Evolutionary conservation across 179 eudicot species (phyloP), one percentile per base, ranked within the genome.

Genomic region (Amaranthus tricolor): DNA sequence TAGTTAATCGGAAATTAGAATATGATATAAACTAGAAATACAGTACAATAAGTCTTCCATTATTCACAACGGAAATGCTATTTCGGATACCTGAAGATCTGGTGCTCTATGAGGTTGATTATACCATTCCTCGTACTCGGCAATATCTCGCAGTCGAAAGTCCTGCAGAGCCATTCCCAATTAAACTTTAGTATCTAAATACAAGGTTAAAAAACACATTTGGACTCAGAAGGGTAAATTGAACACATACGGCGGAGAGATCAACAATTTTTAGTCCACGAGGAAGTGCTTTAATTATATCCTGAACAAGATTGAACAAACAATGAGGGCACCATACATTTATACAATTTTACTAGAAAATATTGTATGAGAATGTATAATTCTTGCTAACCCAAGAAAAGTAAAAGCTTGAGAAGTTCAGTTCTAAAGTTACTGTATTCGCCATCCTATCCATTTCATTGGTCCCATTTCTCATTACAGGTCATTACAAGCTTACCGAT

Each of bases 61-160:
- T 54, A 49, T 43, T 2, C 44, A 72, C 54, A 60, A 47, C 13
- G 62, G 24, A 67, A 70, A 57, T 55, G 24, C 5, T 31, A 31
- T 31, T 31, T 31, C 40, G 40, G 64, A 68, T 74, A 88, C 98
- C 97, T 92, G 98, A 73, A 94, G 83, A 71, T 88, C 92, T 40
- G 78, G 71, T 40, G 98, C 98, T 81, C 78, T 85, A 77, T 92
- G 98, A 57, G 97, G 94, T 82, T 90, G 98, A 68, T 96, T 92
- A 79, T 94, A 94, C 98, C 98, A 94, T 83, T 92, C 94, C 76
- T 88, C 94, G 75, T 94, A 94, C 76, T 94, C 92, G 20, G 76
- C 80, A 66, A 83, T 79, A 81, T 91, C 86, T 68, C 83, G 89
- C 69, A 94, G 74, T 70, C 98, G 84, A 75, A 94, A 94, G 78